Evolutionary conservation across 1,284 basidiomycete species (phyloP).

Genomic region (Veloboletus limbatus): DNA sequence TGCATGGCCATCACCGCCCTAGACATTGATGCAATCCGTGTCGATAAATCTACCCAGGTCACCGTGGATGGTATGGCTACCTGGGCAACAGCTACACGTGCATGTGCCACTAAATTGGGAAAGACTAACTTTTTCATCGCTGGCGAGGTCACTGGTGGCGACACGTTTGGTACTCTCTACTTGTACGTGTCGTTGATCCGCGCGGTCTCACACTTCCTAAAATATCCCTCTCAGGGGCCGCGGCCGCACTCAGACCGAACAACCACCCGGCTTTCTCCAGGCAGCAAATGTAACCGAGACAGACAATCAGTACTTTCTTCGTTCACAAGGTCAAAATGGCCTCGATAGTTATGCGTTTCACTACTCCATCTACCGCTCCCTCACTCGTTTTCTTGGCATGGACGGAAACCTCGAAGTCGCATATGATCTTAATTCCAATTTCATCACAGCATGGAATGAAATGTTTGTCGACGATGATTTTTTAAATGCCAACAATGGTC

Average conservation of each 20-base stretch:
- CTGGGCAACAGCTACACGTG: conserved; percentile 73
- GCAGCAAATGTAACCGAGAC: conserved; percentile 63
- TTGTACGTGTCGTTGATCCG: conserved; percentile 47
- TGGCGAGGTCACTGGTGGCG: conserved; percentile 93
- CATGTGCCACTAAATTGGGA: conserved; percentile 66
- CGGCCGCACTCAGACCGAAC: conserved; percentile 73
- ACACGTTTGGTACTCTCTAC: conserved; percentile 85
- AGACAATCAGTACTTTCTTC: conserved; percentile 76
- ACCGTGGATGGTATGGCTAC: conserved; percentile 75
- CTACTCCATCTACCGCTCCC: conserved; percentile 85
- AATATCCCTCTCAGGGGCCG: conserved; percentile 58
- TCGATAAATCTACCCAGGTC: conserved; percentile 91
- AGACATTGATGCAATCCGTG: conserved; percentile 89
- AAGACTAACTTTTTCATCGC: conserved; percentile 88
- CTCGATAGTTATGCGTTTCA: conserved; percentile 86
- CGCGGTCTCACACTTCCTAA: conserved; percentile 1
- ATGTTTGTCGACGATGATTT: conserved; percentile 89
- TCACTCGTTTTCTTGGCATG: conserved; percentile 86
- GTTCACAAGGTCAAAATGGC: conserved; percentile 56
- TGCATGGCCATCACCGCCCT: conserved; percentile 84
- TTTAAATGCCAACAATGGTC: conserved; percentile 64
- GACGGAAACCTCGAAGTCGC: conserved; percentile 88
- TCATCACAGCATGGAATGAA: conserved; percentile 84
- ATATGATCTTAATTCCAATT: conserved; percentile 78
- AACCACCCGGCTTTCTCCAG: conserved; percentile 59